A percentile compares a stretch with the other conserved stretches of the same genome.
phyloP scores from a whole-genome alignment of 2,329 filamentous ascomycete species.

The Colletotrichum tropicale region DNA sequence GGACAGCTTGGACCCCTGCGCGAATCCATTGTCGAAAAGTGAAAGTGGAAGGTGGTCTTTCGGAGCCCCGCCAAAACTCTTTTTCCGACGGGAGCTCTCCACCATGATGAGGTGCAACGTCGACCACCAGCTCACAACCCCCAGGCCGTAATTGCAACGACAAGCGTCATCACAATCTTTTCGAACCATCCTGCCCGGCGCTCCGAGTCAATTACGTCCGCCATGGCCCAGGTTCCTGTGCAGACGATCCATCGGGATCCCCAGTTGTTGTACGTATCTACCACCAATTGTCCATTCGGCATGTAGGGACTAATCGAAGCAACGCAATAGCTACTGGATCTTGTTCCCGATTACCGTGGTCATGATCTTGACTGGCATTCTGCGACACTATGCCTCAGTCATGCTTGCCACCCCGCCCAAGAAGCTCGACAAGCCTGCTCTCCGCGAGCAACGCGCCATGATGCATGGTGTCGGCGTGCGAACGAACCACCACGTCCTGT shows the following conservation, averaged over 20 bases:
- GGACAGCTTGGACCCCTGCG: conserved; percentile 17
- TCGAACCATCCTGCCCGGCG: not conserved
- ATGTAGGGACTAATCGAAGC: not conserved
- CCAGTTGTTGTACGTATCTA: conserved; percentile 82
- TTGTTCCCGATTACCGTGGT: conserved; percentile 95
- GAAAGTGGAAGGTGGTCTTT: conserved; percentile 27
- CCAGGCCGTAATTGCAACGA: not conserved
- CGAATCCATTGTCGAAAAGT: not conserved
- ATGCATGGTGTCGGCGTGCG: conserved; percentile 85
- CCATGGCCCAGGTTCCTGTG: conserved; percentile 83
- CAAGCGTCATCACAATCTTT: not conserved
- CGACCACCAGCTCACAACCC: not conserved
- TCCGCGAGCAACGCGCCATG: conserved; percentile 87
- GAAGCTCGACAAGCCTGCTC: conserved; percentile 73
- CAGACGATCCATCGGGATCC: conserved; percentile 99
- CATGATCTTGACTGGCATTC: conserved; percentile 95
- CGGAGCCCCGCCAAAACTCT: conserved; percentile 18
- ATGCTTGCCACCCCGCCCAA: conserved; percentile 87
- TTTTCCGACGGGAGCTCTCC: conserved; percentile 19
- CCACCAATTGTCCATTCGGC: not conserved
- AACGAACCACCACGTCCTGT: conserved; percentile 80
- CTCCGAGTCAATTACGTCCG: conserved; percentile 18
- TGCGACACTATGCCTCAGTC: conserved; percentile 95
- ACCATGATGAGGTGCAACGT: not conserved
- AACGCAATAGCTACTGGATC: conserved; percentile 91